Conservation (phyloP, 2,329 filamentous ascomycete species). For the Penicillium sp. region DNA sequence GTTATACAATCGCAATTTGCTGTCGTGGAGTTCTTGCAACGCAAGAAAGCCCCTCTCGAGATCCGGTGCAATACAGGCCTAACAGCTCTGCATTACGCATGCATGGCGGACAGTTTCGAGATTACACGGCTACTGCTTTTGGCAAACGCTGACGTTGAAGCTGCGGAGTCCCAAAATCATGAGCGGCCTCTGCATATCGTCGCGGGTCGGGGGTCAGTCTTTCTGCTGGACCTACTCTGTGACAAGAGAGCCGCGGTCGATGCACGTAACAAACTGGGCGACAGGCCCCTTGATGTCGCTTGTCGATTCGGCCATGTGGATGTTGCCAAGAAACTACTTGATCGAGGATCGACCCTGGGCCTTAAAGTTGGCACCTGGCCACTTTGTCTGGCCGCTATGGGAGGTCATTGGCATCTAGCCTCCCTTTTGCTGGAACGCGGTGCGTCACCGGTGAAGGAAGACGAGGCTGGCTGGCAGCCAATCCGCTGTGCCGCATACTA, state of each 20-base stretch:
- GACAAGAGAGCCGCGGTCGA: constrained; percentile 35
- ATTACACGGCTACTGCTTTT: constrained; percentile 37
- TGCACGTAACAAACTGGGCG: constrained; percentile 34
- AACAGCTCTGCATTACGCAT: constrained; percentile 43
- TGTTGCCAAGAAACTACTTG: constrained; percentile 37
- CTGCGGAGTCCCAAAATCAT: constrained; percentile 27
- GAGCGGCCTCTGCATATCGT: constrained; percentile 40
- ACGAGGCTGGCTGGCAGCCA: constrained; percentile 41
- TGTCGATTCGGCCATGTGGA: constrained; percentile 35
- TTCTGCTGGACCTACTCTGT: constrained; percentile 35
- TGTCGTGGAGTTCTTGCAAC: constrained; percentile 40
- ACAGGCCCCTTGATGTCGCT: constrained; percentile 38
- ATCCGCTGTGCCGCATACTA: constrained; percentile 41
- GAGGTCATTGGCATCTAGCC: constrained; percentile 36
- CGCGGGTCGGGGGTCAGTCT: constrained; percentile 29
- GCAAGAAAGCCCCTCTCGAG: constrained; percentile 34
- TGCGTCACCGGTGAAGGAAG: constrained; percentile 36
- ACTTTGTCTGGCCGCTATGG: constrained; percentile 39
- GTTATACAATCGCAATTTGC: constrained; percentile 38
- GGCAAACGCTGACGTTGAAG: constrained; percentile 37
- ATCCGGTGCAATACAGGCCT: constrained; percentile 31
- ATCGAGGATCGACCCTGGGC: constrained; percentile 34
- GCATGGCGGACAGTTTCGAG: constrained; percentile 31
- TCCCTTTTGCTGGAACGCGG: constrained; percentile 35
- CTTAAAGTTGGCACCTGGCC: constrained; percentile 34